Evolutionary conservation across 2,329 filamentous ascomycete species (phyloP).

Genomic region (Botrytis byssoidea): DNA sequence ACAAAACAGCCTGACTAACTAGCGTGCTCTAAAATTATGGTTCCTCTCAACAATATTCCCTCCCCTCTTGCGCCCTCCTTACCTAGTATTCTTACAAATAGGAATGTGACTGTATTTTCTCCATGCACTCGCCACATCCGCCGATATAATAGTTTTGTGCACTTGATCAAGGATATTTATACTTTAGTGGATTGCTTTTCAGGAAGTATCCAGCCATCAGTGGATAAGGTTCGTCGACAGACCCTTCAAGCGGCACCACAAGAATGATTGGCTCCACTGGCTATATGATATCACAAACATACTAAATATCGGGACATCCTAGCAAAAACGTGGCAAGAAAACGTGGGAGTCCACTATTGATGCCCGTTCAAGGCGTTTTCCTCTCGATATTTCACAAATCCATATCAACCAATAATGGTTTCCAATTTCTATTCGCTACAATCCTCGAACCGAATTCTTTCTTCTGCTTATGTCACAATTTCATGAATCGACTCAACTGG

Average conservation of each 20-base stretch:
- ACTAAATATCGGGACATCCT: slow-evolving; percentile 1
- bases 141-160: slow-evolving; percentile 12
- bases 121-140: slow-evolving; percentile 15
- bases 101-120: background rate
- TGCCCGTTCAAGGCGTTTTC: slow-evolving; percentile 4
- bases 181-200: background rate
- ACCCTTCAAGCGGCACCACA: background rate
- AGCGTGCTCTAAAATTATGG: background rate
- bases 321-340: slow-evolving; percentile 18
- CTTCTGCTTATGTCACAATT: background rate
- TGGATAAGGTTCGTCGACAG: background rate
- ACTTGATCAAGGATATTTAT: background rate
- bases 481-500: background rate
- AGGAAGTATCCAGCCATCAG: background rate
- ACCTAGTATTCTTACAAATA: background rate
- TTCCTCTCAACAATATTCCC: background rate
- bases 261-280: background rate
- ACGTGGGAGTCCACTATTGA: slow-evolving; percentile 21
- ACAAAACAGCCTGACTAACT: background rate
- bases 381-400: background rate
- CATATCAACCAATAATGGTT: background rate
- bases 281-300: background rate
- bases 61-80: background rate
- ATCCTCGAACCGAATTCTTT: background rate
- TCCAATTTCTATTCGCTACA: background rate